Percentiles rank a stretch among this genome's conserved stretches.
Conservation (phyloP, 495 filamentous ascomycete species). For the Hypoxylon cercidicola region DNA sequence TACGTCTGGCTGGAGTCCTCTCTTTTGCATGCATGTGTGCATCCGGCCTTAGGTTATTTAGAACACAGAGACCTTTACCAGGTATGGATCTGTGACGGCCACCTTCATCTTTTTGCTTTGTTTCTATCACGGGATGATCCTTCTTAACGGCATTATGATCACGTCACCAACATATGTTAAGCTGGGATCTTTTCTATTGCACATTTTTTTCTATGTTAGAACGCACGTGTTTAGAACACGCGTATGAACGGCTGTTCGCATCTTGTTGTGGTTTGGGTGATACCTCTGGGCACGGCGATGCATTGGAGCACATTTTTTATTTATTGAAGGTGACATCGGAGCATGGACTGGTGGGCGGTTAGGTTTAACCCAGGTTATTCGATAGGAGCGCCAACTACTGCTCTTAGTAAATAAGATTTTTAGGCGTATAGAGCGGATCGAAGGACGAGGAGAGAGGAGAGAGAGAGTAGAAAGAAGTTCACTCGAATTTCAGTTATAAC, state of each 20-base stretch:
- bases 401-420: background rate
- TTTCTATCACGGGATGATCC: background rate
- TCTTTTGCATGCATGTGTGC: too few species aligned
- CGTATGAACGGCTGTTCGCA: too few species aligned
- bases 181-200: too few species aligned
- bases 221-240: background rate
- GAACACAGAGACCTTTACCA: too few species aligned
- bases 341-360: too few species aligned
- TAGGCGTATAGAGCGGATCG: background rate
- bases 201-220: too few species aligned
- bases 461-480: background rate
- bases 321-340: too few species aligned
- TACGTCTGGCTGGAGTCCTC: too few species aligned
- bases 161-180: background rate
- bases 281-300: too few species aligned
- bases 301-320: too few species aligned
- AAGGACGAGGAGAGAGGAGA: background rate
- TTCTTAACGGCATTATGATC: conserved; percentile 1
- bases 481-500: background rate
- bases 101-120: background rate
- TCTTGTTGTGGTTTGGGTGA: too few species aligned
- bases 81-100: background rate
- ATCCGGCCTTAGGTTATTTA: too few species aligned
- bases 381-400: background rate
- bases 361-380: background rate